Conservation (phyloP, 129 eudicot species). For the Flaveria linearis region DNA sequence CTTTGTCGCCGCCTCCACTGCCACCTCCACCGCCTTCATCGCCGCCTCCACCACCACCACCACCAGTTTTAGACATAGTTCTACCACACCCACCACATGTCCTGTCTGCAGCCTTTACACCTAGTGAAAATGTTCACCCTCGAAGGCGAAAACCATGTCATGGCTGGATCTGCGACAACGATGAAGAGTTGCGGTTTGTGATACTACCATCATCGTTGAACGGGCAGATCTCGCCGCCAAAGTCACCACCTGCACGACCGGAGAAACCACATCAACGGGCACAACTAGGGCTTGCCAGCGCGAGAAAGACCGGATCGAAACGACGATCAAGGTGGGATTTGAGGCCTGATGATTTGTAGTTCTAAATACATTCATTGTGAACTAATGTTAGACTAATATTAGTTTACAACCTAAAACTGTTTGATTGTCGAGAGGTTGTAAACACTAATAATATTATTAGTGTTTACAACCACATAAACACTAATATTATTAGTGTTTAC, state of each 20-base stretch:
- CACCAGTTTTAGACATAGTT: neutral
- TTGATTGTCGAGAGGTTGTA: too few relatives aligned
- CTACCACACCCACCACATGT: neutral
- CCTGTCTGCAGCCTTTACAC: neutral
- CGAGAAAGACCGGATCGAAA: constrained; percentile 3
- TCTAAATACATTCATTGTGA: neutral
- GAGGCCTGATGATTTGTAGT: constrained; percentile 32
- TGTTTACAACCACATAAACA: too few relatives aligned
- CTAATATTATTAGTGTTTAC: neutral
- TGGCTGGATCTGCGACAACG: constrained; percentile 35
- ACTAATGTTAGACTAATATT: neutral
- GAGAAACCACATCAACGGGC: neutral
- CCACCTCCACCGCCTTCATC: neutral
- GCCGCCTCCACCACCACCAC: constrained; percentile 15
- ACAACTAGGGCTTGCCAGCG: neutral
- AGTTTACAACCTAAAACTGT: too few relatives aligned
- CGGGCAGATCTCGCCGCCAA: constrained; percentile 19
- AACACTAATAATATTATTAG: too few relatives aligned
- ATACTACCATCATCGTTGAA: constrained; percentile 18
- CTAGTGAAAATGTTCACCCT: constrained; percentile 23
- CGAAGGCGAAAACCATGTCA: constrained; percentile 29
- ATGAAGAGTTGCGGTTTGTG: constrained; percentile 28
- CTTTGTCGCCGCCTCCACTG: neutral
- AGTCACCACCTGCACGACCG: neutral
- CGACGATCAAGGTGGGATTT: constrained; percentile 36